Base-by-base conservation (phyloP, 2,329 filamentous ascomycete genomes). In the Xylaria hypoxylon region DNA sequence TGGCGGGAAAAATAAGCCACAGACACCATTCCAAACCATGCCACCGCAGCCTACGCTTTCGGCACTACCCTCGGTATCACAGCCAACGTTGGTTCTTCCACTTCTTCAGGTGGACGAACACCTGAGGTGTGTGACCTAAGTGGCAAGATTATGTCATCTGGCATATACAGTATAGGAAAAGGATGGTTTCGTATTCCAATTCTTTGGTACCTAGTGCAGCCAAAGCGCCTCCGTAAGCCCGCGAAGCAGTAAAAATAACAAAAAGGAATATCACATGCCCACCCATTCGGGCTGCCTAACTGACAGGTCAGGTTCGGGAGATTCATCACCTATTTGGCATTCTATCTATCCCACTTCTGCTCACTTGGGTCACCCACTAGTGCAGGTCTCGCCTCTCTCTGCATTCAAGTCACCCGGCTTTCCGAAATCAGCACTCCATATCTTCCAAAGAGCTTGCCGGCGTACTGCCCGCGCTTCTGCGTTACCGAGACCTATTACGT, bases 141-240 rank as follows among this genome's bases (percentile, higher is more conserved):
- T 63, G 59, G 59, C 55, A 55, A 56, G 53, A 56, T 67, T 67
- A 67, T 67, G 55, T 67, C 59, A 67, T 56, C 26, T n/a, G 42
- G 40, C 4, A 55, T 40, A 48, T 61, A 60, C 28, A 42, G 24
- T 11, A 19, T 40, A 51, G 22, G 35, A 38, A 47, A 48, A 11
- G n/a, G 10, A 10, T 45, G 48, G 55, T 53, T 53, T 64, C 31
- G 50, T 22, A 55, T 55, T 15, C 24, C 26, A n/a, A 31, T n/a
- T n/a, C 11, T 5, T 19, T n/a, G 15, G 8, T 19, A 19, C 17
- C 17, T 35, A 19, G 24, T 11, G 17, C 44, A 24, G 56, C 56
- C 56, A 26, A 45, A 19, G 13, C 31, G 57, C 40, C 22, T 44
- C n/a, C n/a, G 19, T 26, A 38, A 42, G 50, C 44, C 40, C 6